Conservation (phyloP, 306 rosid genomes). For the Ammopiptanthus mongolicus region DNA sequence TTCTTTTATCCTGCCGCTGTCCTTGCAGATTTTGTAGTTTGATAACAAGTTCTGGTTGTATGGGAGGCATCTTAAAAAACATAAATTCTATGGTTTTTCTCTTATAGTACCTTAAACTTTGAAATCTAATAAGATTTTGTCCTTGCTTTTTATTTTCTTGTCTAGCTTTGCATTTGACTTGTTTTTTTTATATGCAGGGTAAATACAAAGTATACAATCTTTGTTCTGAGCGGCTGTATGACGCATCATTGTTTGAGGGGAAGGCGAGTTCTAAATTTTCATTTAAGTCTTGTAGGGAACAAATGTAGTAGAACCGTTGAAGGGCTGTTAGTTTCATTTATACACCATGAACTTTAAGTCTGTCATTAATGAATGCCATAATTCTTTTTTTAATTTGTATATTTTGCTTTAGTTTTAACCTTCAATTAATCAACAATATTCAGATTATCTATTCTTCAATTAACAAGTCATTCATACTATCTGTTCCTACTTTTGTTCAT, state of each 20-base stretch:
- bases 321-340: not conserved
- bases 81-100: not conserved
- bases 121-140: not conserved
- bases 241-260: constrained; percentile 94
- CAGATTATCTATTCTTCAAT: constrained; percentile 2
- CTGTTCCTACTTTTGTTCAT: not conserved
- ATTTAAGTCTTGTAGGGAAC: not conserved
- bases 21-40: not conserved
- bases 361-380: not conserved
- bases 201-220: constrained; percentile 97
- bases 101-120: not conserved
- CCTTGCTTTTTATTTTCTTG: not conserved
- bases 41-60: not conserved
- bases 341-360: not conserved
- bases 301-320: constrained; percentile 6
- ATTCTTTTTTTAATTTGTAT: not conserved
- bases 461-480: constrained; percentile 8
- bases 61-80: constrained; percentile 1
- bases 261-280: constrained; percentile 58
- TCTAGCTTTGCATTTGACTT: constrained; percentile 23
- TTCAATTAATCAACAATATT: not conserved
- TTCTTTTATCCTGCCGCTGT: not conserved
- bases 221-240: constrained; percentile 96
- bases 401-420: constrained; percentile 1
- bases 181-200: constrained; percentile 48